Conservation (phyloP, 2,329 filamentous ascomycete species). For the Akanthomyces uredinophilus region DNA sequence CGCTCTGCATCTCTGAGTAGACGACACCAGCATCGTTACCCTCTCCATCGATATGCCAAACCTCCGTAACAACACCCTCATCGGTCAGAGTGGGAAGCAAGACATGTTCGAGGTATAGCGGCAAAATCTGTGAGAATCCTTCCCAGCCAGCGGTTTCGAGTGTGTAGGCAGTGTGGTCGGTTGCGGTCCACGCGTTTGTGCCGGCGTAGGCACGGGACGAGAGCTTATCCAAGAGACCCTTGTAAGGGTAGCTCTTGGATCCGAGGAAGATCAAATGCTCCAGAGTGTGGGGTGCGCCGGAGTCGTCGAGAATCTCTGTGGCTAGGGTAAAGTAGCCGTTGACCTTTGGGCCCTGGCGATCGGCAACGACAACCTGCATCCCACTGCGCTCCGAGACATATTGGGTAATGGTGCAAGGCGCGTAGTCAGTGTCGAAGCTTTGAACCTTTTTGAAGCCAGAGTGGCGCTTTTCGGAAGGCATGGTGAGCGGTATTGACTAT, state of each 20-base stretch:
- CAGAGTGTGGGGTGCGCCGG: conserved; percentile 83
- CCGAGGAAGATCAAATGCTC: conserved; percentile 85
- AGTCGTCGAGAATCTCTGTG: conserved; percentile 97
- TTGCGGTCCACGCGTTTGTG: conserved; percentile 96
- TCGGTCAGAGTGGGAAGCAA: conserved; percentile 89
- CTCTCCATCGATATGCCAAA: conserved; percentile 89
- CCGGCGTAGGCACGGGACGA: conserved; percentile 87
- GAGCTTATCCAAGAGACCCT: conserved; percentile 90
- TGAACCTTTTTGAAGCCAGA: conserved; percentile 77
- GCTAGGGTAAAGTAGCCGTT: conserved; percentile 92
- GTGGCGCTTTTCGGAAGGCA: conserved; percentile 47
- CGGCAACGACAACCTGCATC: conserved; percentile 88
- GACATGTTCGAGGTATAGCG: conserved; percentile 92
- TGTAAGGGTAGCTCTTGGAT: conserved; percentile 89
- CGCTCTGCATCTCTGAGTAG: conserved; percentile 97
- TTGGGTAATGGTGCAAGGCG: conserved; percentile 80
- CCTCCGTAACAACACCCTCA: conserved; percentile 88
- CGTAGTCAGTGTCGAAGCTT: conserved; percentile 84
- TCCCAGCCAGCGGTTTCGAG: conserved; percentile 95
- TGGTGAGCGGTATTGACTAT: conserved; percentile 32
- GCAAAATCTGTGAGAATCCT: conserved; percentile 89
- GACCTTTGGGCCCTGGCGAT: conserved; percentile 90
- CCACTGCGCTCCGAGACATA: conserved; percentile 95
- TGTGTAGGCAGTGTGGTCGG: conserved; percentile 94
- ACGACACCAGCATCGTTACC: conserved; percentile 96